phyloP scores from a whole-genome alignment of 345 rosid species.

The Salix exigua region DNA sequence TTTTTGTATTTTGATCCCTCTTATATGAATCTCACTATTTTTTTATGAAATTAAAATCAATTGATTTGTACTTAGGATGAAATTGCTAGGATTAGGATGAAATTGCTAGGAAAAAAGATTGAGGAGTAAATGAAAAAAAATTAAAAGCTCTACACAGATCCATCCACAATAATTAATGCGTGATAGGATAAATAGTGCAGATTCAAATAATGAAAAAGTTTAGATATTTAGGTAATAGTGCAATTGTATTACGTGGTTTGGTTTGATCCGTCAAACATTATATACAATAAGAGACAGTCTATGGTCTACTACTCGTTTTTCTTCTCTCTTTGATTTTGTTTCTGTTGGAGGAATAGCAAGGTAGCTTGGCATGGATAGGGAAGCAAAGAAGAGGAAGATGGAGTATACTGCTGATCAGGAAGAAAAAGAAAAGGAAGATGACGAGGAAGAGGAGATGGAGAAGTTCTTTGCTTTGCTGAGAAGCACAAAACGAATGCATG shows the following conservation, averaged over 20 bases:
- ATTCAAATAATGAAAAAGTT: too few species aligned
- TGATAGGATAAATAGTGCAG: too few species aligned
- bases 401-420: background rate
- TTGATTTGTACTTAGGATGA: too few species aligned
- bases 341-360: background rate
- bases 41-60: too few species aligned
- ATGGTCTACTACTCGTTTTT: background rate
- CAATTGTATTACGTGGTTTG: background rate
- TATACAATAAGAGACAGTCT: background rate
- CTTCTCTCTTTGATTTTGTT: background rate
- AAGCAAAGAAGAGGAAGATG: slow-evolving; percentile 41
- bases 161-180: too few species aligned
- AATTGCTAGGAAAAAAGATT: too few species aligned
- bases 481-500: slow-evolving; percentile 42
- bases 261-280: background rate
- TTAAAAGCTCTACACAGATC: too few species aligned
- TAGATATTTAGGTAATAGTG: too few species aligned
- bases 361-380: slow-evolving; percentile 32
- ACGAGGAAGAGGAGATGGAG: slow-evolving; percentile 46
- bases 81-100: too few species aligned
- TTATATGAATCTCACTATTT: too few species aligned
- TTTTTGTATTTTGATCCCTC: too few species aligned
- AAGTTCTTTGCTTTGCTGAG: slow-evolving; percentile 52
- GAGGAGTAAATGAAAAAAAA: too few species aligned
- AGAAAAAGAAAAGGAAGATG: slow-evolving; percentile 1